phyloP scores from a whole-genome alignment of 768 basidiomycete genomes.

The Thelephora aurantiotincta region DNA sequence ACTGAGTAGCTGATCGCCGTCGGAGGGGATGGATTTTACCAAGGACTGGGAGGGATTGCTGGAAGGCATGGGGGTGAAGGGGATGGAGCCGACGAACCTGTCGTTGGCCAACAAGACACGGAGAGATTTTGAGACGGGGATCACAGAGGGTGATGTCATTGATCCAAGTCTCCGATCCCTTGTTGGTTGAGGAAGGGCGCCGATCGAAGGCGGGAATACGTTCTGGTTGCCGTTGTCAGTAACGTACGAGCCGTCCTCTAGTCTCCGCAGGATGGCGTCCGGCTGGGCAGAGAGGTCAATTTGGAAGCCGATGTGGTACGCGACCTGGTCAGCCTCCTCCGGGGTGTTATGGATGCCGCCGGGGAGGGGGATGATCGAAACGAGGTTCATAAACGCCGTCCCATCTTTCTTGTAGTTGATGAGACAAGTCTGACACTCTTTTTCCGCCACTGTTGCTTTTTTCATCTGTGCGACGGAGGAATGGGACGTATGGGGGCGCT shows the following conservation, averaged over 20 bases:
- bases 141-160: constrained; percentile 8
- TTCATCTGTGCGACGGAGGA: constrained; percentile 54
- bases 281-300: constrained; percentile 86
- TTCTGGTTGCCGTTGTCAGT: constrained; percentile 35
- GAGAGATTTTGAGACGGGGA: constrained; percentile 38
- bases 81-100: constrained; percentile 32
- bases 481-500: constrained; percentile 46
- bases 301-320: constrained; percentile 91
- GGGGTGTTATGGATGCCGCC: constrained; percentile 34
- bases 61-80: constrained; percentile 13
- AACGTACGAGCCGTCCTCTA: constrained; percentile 65
- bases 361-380: constrained; percentile 77
- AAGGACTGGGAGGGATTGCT: constrained; percentile 4
- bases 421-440: constrained; percentile 81
- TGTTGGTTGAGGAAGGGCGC: constrained; percentile 8
- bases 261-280: constrained; percentile 64
- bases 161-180: constrained; percentile 20
- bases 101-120: constrained; percentile 32
- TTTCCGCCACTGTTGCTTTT: constrained; percentile 50
- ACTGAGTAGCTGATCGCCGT: constrained; percentile 35
- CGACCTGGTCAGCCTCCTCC: constrained; percentile 55
- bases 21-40: constrained; percentile 8
- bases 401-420: constrained; percentile 86
- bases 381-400: constrained; percentile 78
- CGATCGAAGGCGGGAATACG: constrained; percentile 4